A percentile compares a stretch with the other conserved stretches of the same genome.
Evolutionary conservation across 1,139 yeast species (phyloP).

Genomic region (Kodamaea fungicola): DNA sequence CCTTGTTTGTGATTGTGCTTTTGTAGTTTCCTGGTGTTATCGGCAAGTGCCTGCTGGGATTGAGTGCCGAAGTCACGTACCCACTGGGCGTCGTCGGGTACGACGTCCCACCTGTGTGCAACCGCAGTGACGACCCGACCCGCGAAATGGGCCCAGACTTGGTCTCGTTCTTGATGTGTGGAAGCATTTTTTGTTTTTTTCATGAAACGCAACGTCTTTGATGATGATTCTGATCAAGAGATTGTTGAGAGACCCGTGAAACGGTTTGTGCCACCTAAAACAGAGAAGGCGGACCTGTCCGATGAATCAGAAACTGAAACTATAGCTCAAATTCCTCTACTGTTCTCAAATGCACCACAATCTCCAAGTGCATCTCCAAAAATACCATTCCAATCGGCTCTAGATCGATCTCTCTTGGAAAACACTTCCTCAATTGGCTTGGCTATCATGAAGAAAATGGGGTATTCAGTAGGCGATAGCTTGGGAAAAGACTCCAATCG

Average conservation of each 20-base stretch:
- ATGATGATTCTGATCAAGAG: conserved; percentile 8
- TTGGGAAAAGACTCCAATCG: conserved; percentile 27
- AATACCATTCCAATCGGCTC: neutral
- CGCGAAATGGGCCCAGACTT: conserved; percentile 34
- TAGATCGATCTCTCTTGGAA: conserved; percentile 9
- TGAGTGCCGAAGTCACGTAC: conserved; percentile 36
- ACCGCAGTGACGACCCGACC: conserved; percentile 30
- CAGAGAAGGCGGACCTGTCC: neutral
- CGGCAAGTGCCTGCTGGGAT: conserved; percentile 32
- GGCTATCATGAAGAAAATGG: conserved; percentile 55
- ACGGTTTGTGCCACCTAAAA: conserved; percentile 2
- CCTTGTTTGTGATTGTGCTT: conserved; percentile 16
- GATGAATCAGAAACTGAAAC: neutral
- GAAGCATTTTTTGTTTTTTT: conserved; percentile 10
- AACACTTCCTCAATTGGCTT: conserved; percentile 38
- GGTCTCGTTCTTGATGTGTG: conserved; percentile 20
- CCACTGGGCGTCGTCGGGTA: conserved; percentile 27
- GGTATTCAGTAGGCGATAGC: conserved; percentile 44
- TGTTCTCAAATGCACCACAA: too few species aligned
- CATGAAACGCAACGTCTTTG: conserved; percentile 14
- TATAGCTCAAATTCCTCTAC: too few species aligned
- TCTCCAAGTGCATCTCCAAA: too few species aligned
- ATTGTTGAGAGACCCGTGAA: conserved; percentile 2
- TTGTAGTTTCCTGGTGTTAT: conserved; percentile 18
- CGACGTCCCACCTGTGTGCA: conserved; percentile 22